phyloP scores from a whole-genome alignment of 164 flowering plant species.

The Platanus orientalis region DNA sequence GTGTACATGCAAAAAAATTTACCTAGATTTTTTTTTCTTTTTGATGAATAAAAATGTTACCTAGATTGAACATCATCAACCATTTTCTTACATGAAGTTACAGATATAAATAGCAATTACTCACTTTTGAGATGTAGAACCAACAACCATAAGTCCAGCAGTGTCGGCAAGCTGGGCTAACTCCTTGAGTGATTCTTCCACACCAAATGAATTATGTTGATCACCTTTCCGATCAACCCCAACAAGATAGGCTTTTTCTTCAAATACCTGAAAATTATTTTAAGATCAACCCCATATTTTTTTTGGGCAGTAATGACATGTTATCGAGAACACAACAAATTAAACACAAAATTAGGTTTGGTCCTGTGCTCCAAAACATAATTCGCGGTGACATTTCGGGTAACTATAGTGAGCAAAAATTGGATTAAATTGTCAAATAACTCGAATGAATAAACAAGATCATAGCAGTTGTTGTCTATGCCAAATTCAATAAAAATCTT shows the following conservation, averaged over 20 bases:
- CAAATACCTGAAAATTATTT: slow-evolving; percentile 49
- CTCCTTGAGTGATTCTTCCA: slow-evolving; percentile 83
- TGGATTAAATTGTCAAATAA: no score
- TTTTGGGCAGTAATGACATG: neutral
- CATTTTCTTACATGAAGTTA: slow-evolving; percentile 3
- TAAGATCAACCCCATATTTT: neutral
- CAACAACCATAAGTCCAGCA: slow-evolving; percentile 89
- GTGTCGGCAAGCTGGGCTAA: slow-evolving; percentile 86
- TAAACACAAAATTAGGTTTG: neutral
- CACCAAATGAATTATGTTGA: slow-evolving; percentile 41
- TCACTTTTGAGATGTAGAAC: slow-evolving; percentile 85
- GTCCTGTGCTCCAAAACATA: no score
- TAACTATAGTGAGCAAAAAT: no score
- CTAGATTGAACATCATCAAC: no score
- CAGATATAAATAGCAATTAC: slow-evolving; percentile 16
- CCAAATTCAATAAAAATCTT: neutral
- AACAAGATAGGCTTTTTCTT: slow-evolving; percentile 81
- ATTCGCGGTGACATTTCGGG: no score
- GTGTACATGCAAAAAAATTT: no score
- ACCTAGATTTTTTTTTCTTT: no score
- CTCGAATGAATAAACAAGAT: neutral
- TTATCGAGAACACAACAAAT: neutral
- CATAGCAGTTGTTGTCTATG: neutral
- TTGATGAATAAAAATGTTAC: no score
- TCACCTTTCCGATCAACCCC: slow-evolving; percentile 70